A percentile compares a stretch with the other conserved stretches of the same genome.
phyloP scores from a whole-genome alignment of 2,329 filamentous ascomycete species.

The Dactylellina parvicollis region DNA sequence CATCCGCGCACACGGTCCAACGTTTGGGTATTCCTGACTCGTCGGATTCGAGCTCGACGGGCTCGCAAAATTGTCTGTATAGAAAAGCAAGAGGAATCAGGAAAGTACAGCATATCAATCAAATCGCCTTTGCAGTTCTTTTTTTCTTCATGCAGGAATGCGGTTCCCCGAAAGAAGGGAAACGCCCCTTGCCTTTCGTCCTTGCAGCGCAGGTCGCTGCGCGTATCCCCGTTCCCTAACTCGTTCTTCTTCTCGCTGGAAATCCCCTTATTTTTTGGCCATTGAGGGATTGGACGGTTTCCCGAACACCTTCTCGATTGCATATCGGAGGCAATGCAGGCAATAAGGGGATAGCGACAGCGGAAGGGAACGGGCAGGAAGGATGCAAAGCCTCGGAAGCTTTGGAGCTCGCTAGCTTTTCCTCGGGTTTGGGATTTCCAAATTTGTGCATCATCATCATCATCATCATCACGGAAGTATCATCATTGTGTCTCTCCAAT shows the following conservation, averaged over 20 bases:
- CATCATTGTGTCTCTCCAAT: no score
- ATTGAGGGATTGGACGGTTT: constrained; percentile 14
- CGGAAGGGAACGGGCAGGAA: background rate
- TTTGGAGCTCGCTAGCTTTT: background rate
- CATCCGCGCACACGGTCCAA: no score
- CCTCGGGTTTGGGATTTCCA: no score
- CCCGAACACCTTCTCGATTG: constrained; percentile 36
- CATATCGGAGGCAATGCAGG: constrained; percentile 24
- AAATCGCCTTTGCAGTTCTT: constrained; percentile 16
- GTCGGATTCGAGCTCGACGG: background rate
- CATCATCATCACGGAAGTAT: no score
- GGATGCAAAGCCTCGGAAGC: background rate
- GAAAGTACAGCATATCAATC: constrained; percentile 11
- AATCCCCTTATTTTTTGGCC: no score
- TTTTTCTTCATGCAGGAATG: constrained; percentile 28
- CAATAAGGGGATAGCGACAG: constrained; percentile 9
- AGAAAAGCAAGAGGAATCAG: background rate
- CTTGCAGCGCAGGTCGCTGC: background rate
- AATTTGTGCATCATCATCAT: no score
- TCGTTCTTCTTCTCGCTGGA: constrained; percentile 38
- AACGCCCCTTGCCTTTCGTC: constrained; percentile 32
- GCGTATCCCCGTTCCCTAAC: constrained; percentile 25
- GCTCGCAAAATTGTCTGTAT: background rate
- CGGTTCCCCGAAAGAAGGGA: constrained; percentile 50
- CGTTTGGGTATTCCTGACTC: no score